Evolutionary conservation across 2,329 filamentous ascomycete genomes (phyloP).

Genomic region (Calonectria crousiana): DNA sequence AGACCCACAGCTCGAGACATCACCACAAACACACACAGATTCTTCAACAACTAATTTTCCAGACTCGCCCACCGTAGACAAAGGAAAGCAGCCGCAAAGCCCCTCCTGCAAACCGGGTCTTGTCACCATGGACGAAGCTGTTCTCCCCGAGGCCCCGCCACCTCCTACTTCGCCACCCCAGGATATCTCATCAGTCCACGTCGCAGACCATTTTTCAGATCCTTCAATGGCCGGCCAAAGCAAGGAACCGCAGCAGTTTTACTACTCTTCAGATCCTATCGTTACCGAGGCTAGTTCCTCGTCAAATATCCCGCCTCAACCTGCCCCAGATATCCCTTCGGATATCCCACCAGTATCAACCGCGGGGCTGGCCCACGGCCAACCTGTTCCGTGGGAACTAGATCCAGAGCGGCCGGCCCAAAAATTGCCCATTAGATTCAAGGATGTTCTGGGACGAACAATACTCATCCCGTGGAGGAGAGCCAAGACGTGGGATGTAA

Average conservation of each 20-base stretch:
- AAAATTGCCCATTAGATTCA: constrained; percentile 25
- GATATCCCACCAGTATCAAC: constrained; percentile 1
- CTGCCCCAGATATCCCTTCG: not conserved
- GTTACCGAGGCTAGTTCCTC: constrained; percentile 11
- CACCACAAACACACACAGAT: not conserved
- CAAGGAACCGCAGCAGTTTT: constrained; percentile 8
- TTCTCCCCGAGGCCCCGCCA: not conserved
- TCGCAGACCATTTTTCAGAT: not conserved
- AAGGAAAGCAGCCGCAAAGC: not conserved
- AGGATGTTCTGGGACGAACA: constrained; percentile 19
- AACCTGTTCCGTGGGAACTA: constrained; percentile 29
- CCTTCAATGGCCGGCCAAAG: constrained; percentile 1
- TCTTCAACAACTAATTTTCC: not conserved
- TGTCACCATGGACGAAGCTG: not conserved
- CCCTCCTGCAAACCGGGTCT: not conserved
- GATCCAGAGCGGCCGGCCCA: constrained; percentile 28
- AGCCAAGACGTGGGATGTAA: constrained; percentile 32
- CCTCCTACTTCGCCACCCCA: not conserved
- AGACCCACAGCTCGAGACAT: constrained; percentile 17
- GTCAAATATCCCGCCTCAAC: not conserved
- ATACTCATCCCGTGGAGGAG: constrained; percentile 29
- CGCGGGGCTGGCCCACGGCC: constrained; percentile 15
- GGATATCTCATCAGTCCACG: not conserved
- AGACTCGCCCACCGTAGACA: not conserved
- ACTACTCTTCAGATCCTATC: not conserved